A percentile compares a stretch with the other conserved stretches of the same genome.
phyloP scores from a whole-genome alignment of 2,329 filamentous ascomycete species.

The Lachnellula occidentalis region DNA sequence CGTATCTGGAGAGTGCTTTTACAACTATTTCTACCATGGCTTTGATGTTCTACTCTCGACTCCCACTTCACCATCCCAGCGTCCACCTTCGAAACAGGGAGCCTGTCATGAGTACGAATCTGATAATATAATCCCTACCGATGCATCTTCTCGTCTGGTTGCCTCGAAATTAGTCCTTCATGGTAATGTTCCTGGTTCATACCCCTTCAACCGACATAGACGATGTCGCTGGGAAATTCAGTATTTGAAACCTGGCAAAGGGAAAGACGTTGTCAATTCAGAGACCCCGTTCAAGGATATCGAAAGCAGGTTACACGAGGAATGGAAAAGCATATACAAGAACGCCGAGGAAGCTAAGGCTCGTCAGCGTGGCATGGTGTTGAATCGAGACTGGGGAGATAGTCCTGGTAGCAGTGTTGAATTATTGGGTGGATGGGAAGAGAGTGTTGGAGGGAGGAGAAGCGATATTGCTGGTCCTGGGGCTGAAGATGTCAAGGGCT shows the following conservation, averaged over 20 bases:
- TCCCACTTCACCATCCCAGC: constrained; percentile 58
- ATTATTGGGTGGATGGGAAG: constrained; percentile 76
- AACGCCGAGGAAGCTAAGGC: constrained; percentile 46
- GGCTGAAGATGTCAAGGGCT: constrained; percentile 47
- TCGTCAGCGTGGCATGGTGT: constrained; percentile 69
- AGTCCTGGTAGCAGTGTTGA: constrained; percentile 88
- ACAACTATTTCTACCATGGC: constrained; percentile 94
- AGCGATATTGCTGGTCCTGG: constrained; percentile 38
- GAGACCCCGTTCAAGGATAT: constrained; percentile 75
- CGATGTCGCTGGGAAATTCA: constrained; percentile 79
- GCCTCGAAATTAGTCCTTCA: constrained; percentile 92
- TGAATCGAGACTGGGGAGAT: constrained; percentile 87
- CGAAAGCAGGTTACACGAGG: constrained; percentile 59
- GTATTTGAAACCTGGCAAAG: constrained; percentile 44
- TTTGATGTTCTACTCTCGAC: constrained; percentile 91
- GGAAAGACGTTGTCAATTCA: constrained; percentile 32
- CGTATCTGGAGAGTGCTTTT: constrained; percentile 74
- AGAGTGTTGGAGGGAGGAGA: constrained; percentile 46
- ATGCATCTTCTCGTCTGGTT: constrained; percentile 59
- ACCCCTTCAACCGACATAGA: constrained; percentile 92
- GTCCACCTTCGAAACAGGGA: constrained; percentile 47
- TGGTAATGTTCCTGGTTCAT: constrained; percentile 90
- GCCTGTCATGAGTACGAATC: constrained; percentile 21
- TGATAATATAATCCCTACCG: constrained; percentile 19
- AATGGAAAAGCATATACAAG: constrained; percentile 64